Evolutionary conservation across 1,139 yeast species (phyloP), one percentile per base, ranked within the genome.

Genomic region (Magnusiomyces clavatus): DNA sequence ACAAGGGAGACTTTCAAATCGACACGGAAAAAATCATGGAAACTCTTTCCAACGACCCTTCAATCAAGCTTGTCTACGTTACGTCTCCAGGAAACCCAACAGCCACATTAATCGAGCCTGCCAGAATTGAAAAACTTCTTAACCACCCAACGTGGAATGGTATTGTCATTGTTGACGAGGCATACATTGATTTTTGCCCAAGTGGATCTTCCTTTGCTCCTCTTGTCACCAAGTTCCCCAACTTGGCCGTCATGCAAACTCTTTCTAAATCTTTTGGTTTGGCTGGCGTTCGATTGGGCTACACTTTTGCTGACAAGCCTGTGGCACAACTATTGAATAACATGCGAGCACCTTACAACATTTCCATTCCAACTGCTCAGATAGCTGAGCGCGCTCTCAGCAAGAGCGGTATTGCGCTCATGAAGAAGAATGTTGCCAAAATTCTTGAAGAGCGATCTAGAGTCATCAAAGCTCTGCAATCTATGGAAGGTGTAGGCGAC

Each of bases 81-180:
- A 90, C 97, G n/a, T 86, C 97, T 1, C 98, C 98, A n/a, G 98
- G 98, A 35, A 92, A 92, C 66, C 98, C 98, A 37, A 92, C 98
- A 0, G 97, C 85, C 3, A 77, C 81, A 41, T 69, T 80, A 48
- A 67, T 92, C 42, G 73, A 76, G 31, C 73, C 76, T 10, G 68
- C 66, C 0, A 69, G 71, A 29, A 69, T 92, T 19, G 70, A 78
- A 47, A 68, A 73, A 48, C 67, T 92, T 24, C 69, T 87, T 51
- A 64, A 73, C 12, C 72, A 74, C 53, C 75, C 76, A 19, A 66
- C 68, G 35, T 83, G 89, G 84, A 81, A 83, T 61, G 97, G 96
- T 3, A 67, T 90, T 38, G 80, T 92, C 11, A 84, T 90, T 13
- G 84, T 89, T 1, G 98, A 92, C 68, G 98, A 92, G 69, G 98